Base-by-base conservation (phyloP, 2,329 filamentous ascomycete genomes). In the Bipolaris sorokiniana region DNA sequence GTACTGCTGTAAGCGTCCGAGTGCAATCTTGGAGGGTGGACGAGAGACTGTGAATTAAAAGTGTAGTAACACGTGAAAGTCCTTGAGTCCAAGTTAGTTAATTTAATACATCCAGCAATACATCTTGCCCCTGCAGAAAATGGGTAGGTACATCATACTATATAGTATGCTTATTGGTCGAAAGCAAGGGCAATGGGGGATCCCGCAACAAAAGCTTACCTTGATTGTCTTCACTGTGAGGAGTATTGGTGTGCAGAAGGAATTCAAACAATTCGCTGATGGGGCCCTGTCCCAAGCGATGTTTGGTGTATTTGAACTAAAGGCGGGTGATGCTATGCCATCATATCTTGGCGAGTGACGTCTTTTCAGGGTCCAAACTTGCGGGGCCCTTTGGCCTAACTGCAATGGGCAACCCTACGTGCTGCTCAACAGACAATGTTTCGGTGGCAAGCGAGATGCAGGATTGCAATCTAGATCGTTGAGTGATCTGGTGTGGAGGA, bases 321-420 rank as follows among this genome's bases (percentile, higher is more conserved):
- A 18, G 44, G 40, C 46, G 47, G 54, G 37, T 45, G 41, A 45
- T 54, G 46, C 41, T 61, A 58, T 61, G 58, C 51, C 51, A 49
- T 48, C 58, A 61, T 61, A 58, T 33, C 58, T 61, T 61, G 58
- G 58, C 58, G 38, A 41, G 52, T 61, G 58, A 61, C 58, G 58
- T 61, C 51, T 58, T 49, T 46, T 46, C 54, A 61, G 58, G 58
- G 58, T 61, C 58, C 54, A 60, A 53, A 53, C 49, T 60, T 60
- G 57, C 40, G 45, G 57, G 54, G 49, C 57, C 23, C 20, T 40
- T 28, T 26, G 40, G 28, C 10, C 58, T 58, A 61, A 34, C 58
- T 45, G 42, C 42, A 54, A 44, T 18, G 5, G 37, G 54, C 20
- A 61, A 28, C 33, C 36, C 1, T 15, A 28, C 16, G 38, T 48